Evolutionary conservation across 2,329 filamentous ascomycete species (phyloP).

Genomic region (Colletotrichum horii): DNA sequence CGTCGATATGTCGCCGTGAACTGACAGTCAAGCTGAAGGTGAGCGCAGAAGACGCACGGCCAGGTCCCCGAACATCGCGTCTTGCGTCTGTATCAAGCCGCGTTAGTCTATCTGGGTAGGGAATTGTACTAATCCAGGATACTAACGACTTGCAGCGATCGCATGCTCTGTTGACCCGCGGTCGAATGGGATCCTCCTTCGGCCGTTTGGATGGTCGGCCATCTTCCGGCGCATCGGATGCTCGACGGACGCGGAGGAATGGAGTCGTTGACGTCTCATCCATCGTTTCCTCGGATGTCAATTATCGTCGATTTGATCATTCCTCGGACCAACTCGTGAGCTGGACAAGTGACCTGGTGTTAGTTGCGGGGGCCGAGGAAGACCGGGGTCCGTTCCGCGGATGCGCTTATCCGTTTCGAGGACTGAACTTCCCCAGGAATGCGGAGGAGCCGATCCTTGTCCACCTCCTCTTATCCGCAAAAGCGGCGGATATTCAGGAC

Average conservation of each 20-base stretch:
- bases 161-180: constrained; percentile 22
- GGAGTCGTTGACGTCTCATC: neutral
- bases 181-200: neutral
- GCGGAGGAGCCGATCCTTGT: neutral
- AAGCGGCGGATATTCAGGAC: neutral
- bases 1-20: constrained; percentile 28
- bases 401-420: constrained; percentile 5
- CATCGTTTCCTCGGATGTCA: neutral
- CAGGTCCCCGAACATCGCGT: constrained; percentile 29
- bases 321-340: neutral
- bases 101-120: neutral
- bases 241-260: neutral
- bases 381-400: neutral
- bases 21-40: constrained; percentile 26
- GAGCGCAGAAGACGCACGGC: constrained; percentile 27
- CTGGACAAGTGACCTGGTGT: neutral
- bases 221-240: neutral
- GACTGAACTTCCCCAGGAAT: neutral
- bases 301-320: neutral
- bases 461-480: neutral
- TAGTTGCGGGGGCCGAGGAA: neutral
- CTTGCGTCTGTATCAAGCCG: constrained; percentile 22
- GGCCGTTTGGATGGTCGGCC: neutral
- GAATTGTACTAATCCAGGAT: neutral
- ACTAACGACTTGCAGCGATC: constrained; percentile 30